Evolutionary conservation across 495 filamentous ascomycete genomes (phyloP), one percentile per base, ranked within the genome.

Genomic region (Amniculicola lignicola): DNA sequence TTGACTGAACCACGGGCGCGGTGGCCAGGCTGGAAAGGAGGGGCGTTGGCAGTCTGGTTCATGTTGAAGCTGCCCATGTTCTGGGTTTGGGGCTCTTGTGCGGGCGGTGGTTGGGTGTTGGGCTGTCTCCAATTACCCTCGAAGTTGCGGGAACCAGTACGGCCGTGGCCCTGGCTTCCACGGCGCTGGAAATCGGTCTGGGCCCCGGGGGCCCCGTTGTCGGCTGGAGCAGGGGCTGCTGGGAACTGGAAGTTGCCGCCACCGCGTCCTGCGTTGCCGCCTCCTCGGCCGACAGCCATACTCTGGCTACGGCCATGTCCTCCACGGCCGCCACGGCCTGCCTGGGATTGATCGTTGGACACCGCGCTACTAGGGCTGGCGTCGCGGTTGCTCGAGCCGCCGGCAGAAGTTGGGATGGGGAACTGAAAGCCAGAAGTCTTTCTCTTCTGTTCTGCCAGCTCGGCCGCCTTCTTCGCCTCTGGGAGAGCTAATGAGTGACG

Each of bases 61-160:
- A 79, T 84, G 49, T 83, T 86, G 61, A 86, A 84, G 64, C 85
- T 84, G 44, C 80, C 83, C 67, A 83, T 82, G 56, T 70, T 72
- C 36, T 66, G 60, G 18, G 59, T 39, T 41, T 72, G 69, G 10
- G 47, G 63, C 36, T 73, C 69, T n/a, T n/a, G n/a, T n/a, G n/a
- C n/a, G 44, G 67, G 69, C n/a, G 58, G 33, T 14, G 71, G 65
- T 48, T 74, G 71, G 75, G 56, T 86, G 67, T 82, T 84, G 57
- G 88, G 93, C 68, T 93, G 92, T 62, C 93, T 85, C 93, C 93
- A 98, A 71, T 98, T 97, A 58, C 90, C 82, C 57, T 98, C 94
- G 70, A 97, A 98, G 67, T 97, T 98, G 25, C 93, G 79, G 14
- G 93, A 98, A 5, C 76, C 78, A 7, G 83, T 85, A 45, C 94